Conservation (phyloP, 257 asterid genomes). For the Catharanthus roseus region DNA sequence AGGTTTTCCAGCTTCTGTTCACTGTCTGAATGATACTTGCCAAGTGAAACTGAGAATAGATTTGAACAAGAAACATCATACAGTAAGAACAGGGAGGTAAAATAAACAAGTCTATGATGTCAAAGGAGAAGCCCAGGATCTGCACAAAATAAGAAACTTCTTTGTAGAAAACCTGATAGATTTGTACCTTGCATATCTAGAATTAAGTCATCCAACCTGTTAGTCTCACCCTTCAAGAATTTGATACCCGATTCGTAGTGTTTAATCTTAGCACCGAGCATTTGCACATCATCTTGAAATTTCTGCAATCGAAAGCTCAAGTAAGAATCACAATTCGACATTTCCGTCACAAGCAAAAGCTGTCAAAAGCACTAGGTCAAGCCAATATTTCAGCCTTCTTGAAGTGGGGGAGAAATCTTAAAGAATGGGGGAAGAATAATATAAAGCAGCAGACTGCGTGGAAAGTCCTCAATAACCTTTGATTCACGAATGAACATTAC, state of each 20-base stretch:
- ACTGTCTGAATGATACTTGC: slow-evolving; percentile 42
- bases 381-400: background rate
- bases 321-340: background rate
- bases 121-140: background rate
- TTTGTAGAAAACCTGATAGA: background rate
- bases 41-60: slow-evolving; percentile 46
- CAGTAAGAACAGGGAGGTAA: slow-evolving; percentile 3
- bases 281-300: slow-evolving; percentile 53
- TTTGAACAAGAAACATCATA: slow-evolving; percentile 13
- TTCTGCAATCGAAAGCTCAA: slow-evolving; percentile 36
- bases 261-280: slow-evolving; percentile 53
- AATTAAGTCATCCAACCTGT: slow-evolving; percentile 49
- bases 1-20: slow-evolving; percentile 22
- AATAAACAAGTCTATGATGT: background rate
- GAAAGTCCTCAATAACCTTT: slow-evolving; percentile 33
- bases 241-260: slow-evolving; percentile 58
- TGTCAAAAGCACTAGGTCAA: background rate
- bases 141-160: background rate
- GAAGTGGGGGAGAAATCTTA: slow-evolving; percentile 1
- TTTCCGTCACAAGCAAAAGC: background rate
- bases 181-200: slow-evolving; percentile 54
- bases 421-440: background rate
- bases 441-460: background rate
- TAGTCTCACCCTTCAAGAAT: slow-evolving; percentile 37
- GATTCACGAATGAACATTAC: slow-evolving; percentile 21